Percentiles rank a stretch among this genome's conserved stretches.
Conservation (phyloP, 164 flowering plant genomes). For the Sextonia rubra region DNA sequence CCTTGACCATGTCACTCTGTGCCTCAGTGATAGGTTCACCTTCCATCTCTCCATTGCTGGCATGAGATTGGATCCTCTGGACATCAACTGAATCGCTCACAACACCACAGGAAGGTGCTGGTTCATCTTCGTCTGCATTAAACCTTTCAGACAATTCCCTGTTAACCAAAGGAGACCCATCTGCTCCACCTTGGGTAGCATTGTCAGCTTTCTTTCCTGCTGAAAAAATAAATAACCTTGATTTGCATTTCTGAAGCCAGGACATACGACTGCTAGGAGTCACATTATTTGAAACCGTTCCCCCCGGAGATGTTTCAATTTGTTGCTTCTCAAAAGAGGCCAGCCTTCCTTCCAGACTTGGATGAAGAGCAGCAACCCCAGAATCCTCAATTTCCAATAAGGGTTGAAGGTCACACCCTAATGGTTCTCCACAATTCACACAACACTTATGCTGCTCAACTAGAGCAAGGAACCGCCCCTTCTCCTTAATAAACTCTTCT, state of each 20-base stretch:
- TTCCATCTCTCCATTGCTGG: slow-evolving; percentile 16
- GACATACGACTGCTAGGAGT: slow-evolving; percentile 35
- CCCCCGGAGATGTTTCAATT: slow-evolving; percentile 20
- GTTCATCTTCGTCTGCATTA: slow-evolving; percentile 12
- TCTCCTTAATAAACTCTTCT: slow-evolving; percentile 47
- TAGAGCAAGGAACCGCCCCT: slow-evolving; percentile 37
- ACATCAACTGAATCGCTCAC: slow-evolving; percentile 26
- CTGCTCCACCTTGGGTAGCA: background rate
- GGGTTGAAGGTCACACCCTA: slow-evolving; percentile 37
- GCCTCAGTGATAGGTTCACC: slow-evolving; percentile 29
- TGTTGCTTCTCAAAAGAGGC: slow-evolving; percentile 20
- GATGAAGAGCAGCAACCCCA: slow-evolving; percentile 8
- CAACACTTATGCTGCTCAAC: slow-evolving; percentile 61
- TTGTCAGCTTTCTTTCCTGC: slow-evolving; percentile 13
- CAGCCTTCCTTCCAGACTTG: slow-evolving; percentile 9
- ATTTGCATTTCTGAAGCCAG: slow-evolving; percentile 61
- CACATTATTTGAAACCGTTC: slow-evolving; percentile 16
- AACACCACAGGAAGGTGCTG: slow-evolving; percentile 18
- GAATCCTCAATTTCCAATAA: slow-evolving; percentile 35
- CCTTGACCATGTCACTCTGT: slow-evolving; percentile 24
- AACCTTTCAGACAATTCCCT: slow-evolving; percentile 7
- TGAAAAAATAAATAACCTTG: slow-evolving; percentile 34
- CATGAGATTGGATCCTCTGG: slow-evolving; percentile 20
- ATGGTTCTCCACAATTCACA: slow-evolving; percentile 53
- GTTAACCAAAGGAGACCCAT: background rate